A percentile compares a stretch with the other conserved stretches of the same genome.
Evolutionary conservation across 306 rosid species (phyloP).

Genomic region (Alnus glutinosa): DNA sequence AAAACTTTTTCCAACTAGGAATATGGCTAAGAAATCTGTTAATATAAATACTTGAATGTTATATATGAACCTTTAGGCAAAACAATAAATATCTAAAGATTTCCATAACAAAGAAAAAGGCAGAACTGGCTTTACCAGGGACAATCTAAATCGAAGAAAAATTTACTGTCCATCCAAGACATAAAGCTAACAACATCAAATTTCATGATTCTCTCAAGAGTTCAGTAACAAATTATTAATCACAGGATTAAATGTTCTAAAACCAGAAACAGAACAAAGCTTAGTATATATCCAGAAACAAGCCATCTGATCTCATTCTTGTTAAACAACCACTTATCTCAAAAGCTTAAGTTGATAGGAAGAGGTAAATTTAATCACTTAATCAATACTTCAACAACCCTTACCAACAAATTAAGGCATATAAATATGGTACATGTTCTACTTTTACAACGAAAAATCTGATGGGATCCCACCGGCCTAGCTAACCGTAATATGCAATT

Average conservation of each 20-base stretch:
- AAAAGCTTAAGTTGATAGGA: too few species aligned
- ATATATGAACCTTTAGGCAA: too few species aligned
- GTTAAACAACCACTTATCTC: too few species aligned
- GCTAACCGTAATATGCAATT: too few species aligned
- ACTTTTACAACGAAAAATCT: conserved; percentile 36
- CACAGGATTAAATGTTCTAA: background rate
- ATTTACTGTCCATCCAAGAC: background rate
- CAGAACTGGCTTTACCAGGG: background rate
- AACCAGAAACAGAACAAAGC: background rate
- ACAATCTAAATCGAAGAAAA: background rate
- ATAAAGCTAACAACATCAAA: background rate
- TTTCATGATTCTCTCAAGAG: background rate
- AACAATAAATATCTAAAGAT: background rate
- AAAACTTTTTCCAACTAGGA: too few species aligned
- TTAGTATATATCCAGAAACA: background rate
- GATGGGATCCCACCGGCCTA: background rate
- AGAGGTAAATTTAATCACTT: too few species aligned
- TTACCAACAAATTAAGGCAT: background rate
- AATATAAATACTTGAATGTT: too few species aligned
- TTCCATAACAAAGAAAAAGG: background rate
- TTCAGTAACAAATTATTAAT: background rate
- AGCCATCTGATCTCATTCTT: background rate
- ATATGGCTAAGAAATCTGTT: too few species aligned
- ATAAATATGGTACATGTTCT: conserved; percentile 49
- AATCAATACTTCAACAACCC: background rate